Conservation (phyloP, 805 yeast genomes). For the Tetrapisispora arboricola region DNA sequence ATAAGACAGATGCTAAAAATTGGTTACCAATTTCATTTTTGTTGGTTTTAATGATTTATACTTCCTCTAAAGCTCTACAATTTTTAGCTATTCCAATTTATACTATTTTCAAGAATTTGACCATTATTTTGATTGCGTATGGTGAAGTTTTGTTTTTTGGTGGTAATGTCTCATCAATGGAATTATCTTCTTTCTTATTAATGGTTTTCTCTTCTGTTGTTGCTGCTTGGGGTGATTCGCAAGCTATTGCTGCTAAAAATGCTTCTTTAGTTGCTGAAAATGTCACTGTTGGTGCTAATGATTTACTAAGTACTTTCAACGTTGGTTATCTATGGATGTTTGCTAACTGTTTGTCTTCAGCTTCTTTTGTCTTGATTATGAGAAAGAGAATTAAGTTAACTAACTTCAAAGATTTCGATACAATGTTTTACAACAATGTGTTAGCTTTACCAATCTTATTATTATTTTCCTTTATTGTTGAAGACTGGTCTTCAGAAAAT, state of each 20-base stretch:
- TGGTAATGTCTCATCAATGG: conserved; percentile 78
- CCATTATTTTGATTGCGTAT: conserved; percentile 89
- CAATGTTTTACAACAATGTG: conserved; percentile 96
- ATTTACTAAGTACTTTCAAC: conserved; percentile 29
- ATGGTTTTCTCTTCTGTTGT: conserved; percentile 95
- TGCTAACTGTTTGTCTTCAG: conserved; percentile 86
- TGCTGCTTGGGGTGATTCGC: conserved; percentile 81
- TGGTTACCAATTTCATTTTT: conserved; percentile 89
- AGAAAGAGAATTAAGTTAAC: conserved; percentile 97
- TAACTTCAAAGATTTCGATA: conserved; percentile 91
- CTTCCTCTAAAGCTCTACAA: conserved; percentile 86
- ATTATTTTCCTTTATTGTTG: conserved; percentile 62
- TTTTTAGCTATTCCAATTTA: conserved; percentile 84
- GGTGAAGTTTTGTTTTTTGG: conserved; percentile 97
- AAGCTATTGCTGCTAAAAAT: conserved; percentile 25
- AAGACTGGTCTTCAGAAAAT: conserved; percentile 88
- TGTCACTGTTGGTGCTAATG: conserved; percentile 4
- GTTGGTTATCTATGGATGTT: conserved; percentile 97
- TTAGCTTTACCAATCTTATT: conserved; percentile 85
- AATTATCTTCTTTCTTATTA: conserved; percentile 73
- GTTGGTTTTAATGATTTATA: conserved; percentile 86
- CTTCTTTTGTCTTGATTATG: conserved; percentile 87
- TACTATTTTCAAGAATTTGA: conserved; percentile 92
- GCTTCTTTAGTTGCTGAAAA: conserved; percentile 19
- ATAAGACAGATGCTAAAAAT: conserved; percentile 77